Evolutionary conservation across 495 filamentous ascomycete genomes (phyloP).

Genomic region (Hypoxylon fuscum): DNA sequence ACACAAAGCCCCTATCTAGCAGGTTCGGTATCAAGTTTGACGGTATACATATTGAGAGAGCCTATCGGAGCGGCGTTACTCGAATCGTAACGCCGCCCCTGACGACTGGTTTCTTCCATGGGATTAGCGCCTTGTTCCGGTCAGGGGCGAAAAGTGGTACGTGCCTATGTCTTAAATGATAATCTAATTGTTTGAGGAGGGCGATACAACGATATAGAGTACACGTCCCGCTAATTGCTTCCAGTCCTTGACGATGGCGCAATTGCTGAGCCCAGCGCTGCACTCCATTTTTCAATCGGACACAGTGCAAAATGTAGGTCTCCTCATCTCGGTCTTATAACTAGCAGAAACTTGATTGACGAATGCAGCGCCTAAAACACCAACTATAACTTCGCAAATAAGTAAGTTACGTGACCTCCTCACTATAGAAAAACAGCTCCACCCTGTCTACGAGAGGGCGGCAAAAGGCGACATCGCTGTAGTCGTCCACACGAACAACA

Average conservation of each 20-base stretch:
- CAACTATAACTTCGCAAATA: slow-evolving; percentile 31
- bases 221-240: slow-evolving; percentile 1
- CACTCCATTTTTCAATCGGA: slow-evolving; percentile 56
- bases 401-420: slow-evolving; percentile 25
- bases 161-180: background rate
- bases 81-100: slow-evolving; percentile 57
- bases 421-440: slow-evolving; percentile 21
- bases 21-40: slow-evolving; percentile 61
- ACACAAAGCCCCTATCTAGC: slow-evolving; percentile 39
- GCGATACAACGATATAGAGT: background rate
- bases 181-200: background rate
- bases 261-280: slow-evolving; percentile 52
- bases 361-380: slow-evolving; percentile 15
- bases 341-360: background rate
- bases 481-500: slow-evolving; percentile 31
- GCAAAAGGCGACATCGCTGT: slow-evolving; percentile 24
- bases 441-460: slow-evolving; percentile 25
- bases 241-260: slow-evolving; percentile 47
- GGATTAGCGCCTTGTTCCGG: slow-evolving; percentile 56
- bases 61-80: slow-evolving; percentile 61
- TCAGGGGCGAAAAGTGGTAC: slow-evolving; percentile 52
- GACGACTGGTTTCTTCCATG: slow-evolving; percentile 52
- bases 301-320: slow-evolving; percentile 41
- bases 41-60: slow-evolving; percentile 53
- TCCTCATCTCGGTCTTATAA: background rate